Evolutionary conservation across 768 basidiomycete genomes (phyloP).

Genomic region (Leccinellum luteum): DNA sequence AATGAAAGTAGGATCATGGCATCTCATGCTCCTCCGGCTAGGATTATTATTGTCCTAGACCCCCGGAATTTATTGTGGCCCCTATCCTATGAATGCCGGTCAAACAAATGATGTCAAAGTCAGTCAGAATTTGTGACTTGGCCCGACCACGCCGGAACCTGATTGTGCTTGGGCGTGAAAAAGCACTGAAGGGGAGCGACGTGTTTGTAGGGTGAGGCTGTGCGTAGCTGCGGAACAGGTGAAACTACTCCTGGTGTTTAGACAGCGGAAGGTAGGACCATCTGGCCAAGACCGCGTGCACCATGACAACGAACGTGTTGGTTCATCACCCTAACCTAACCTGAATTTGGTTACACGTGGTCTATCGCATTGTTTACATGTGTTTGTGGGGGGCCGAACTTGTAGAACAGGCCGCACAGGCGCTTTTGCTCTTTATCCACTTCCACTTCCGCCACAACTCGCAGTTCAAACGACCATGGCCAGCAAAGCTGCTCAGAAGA

Average conservation of each 20-base stretch:
- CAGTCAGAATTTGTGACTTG: not conserved
- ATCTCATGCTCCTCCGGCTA: not conserved
- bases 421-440: constrained; percentile 23
- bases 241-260: not conserved
- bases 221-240: not conserved
- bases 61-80: not conserved
- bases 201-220: constrained; percentile 2
- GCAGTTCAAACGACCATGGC: constrained; percentile 51
- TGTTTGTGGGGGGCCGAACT: constrained; percentile 27
- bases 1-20: not conserved
- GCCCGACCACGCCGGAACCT: not conserved
- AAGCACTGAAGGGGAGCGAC: not conserved
- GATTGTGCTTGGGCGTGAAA: not conserved
- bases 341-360: not conserved
- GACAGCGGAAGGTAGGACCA: not conserved
- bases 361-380: constrained; percentile 13
- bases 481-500: constrained; percentile 83
- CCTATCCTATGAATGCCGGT: constrained; percentile 6
- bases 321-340: constrained; percentile 23
- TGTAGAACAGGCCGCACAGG: constrained; percentile 21
- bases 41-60: not conserved
- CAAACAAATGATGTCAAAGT: constrained; percentile 5
- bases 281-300: not conserved
- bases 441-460: constrained; percentile 14
- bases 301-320: constrained; percentile 13